These are phyloP conservation scores for Chimonanthus salicifolius DNA, from an alignment of 164 flowering plant species.

Conservation along the genomic window DNA sequence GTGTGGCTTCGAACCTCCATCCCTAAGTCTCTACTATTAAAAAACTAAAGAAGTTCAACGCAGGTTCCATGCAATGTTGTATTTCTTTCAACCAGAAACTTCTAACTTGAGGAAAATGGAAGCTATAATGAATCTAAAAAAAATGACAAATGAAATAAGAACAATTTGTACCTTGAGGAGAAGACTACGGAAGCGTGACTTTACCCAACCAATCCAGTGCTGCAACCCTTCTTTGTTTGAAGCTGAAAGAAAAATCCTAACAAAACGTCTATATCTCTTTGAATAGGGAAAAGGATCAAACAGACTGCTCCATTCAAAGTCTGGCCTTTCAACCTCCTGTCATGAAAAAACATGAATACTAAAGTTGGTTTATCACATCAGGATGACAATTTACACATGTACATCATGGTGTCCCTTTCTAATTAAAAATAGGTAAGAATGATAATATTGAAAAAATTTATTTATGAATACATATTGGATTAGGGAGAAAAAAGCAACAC, in stretches of 20 bases:
- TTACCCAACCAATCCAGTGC: conserved; percentile 64
- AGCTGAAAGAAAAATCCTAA: conserved; percentile 39
- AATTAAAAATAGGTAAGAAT: neutral
- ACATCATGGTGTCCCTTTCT: no score
- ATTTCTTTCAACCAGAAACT: no score
- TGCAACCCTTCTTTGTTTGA: conserved; percentile 27
- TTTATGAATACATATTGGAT: neutral
- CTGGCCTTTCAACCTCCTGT: conserved; percentile 34
- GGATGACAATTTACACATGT: no score
- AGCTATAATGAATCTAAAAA: neutral
- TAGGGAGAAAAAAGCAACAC: neutral
- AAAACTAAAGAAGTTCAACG: no score
- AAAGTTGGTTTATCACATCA: no score
- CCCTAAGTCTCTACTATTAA: no score
- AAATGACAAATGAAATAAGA: neutral
- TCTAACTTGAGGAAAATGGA: no score
- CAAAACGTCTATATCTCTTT: conserved; percentile 34
- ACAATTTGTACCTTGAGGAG: conserved; percentile 34
- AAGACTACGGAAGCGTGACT: conserved; percentile 50
- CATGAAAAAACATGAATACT: neutral
- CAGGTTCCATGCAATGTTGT: no score
- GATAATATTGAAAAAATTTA: neutral
- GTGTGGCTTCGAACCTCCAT: no score
- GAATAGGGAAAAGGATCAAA: conserved; percentile 43
- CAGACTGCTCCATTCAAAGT: conserved; percentile 40